Conservation (phyloP, 306 rosid species). For the Fragaria nilgerrensis region DNA sequence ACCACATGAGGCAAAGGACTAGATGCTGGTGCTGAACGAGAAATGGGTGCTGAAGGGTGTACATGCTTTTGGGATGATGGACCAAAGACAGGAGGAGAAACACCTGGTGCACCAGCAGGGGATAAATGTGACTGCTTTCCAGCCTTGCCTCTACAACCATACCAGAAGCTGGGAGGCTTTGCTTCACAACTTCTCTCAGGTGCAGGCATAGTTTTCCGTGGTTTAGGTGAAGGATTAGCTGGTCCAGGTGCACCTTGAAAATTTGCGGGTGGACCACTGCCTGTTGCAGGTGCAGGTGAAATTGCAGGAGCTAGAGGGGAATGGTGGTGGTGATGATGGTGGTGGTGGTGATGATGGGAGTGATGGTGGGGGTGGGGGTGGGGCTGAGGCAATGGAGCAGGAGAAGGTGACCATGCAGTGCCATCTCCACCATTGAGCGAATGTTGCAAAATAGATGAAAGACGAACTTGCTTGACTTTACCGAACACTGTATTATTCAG, state of each 20-base stretch:
- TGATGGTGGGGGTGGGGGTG: conserved; percentile 39
- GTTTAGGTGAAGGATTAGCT: conserved; percentile 44
- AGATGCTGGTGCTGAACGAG: conserved; percentile 52
- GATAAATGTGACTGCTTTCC: conserved; percentile 42
- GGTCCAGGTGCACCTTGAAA: conserved; percentile 42
- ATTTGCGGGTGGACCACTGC: conserved; percentile 27
- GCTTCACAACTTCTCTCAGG: conserved; percentile 45
- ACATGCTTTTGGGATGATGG: conserved; percentile 47
- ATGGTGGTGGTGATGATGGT: conserved; percentile 40
- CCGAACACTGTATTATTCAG: conserved; percentile 84
- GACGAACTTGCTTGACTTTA: conserved; percentile 84
- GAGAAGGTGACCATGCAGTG: conserved; percentile 44
- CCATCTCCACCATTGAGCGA: conserved; percentile 61
- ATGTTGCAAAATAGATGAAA: conserved; percentile 69
- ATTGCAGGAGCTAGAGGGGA: conserved; percentile 47
- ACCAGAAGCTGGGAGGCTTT: conserved; percentile 59
- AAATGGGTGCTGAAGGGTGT: conserved; percentile 39
- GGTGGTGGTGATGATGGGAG: conserved; percentile 50
- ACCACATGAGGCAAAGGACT: conserved; percentile 77
- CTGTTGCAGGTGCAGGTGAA: conserved; percentile 49
- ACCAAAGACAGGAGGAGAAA: conserved; percentile 34
- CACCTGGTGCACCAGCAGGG: conserved; percentile 52
- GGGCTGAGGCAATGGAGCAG: conserved; percentile 68
- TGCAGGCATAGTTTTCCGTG: conserved; percentile 39
- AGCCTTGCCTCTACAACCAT: conserved; percentile 34